phyloP scores from a whole-genome alignment of 495 filamentous ascomycete genomes.

The Penicillium psychrofluorescens region DNA sequence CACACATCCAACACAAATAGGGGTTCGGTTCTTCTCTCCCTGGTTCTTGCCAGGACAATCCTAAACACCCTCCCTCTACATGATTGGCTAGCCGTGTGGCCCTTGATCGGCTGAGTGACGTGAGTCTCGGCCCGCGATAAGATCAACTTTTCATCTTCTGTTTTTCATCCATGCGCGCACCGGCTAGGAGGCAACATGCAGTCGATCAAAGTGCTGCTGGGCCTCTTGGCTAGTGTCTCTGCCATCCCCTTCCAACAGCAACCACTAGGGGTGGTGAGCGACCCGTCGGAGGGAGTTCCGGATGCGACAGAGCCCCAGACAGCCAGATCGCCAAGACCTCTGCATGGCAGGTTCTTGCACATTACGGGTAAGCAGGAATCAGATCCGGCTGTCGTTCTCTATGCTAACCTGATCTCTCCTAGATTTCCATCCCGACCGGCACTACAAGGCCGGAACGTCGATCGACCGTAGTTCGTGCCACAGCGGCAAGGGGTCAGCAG shows the following conservation, averaged over 20 bases:
- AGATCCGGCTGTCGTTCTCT: background rate
- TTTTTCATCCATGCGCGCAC: too few relatives aligned
- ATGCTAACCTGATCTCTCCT: background rate
- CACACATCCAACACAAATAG: too few relatives aligned
- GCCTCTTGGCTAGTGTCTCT: constrained; percentile 8
- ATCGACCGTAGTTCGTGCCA: constrained; percentile 67
- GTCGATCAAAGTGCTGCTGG: constrained; percentile 11
- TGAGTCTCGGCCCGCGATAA: too few relatives aligned
- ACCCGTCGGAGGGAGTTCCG: background rate
- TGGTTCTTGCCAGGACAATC: too few relatives aligned
- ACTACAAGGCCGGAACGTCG: constrained; percentile 72
- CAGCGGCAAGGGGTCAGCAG: constrained; percentile 66
- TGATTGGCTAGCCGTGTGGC: too few relatives aligned
- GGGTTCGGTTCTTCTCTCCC: too few relatives aligned
- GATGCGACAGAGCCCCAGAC: background rate
- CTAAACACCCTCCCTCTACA: too few relatives aligned
- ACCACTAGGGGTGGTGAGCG: constrained; percentile 6
- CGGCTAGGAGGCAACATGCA: constrained; percentile 3
- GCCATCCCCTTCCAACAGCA: constrained; percentile 14
- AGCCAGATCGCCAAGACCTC: constrained; percentile 3
- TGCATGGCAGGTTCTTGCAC: constrained; percentile 76
- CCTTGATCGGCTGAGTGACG: too few relatives aligned
- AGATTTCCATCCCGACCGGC: constrained; percentile 88
- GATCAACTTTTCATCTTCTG: too few relatives aligned
- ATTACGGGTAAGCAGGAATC: constrained; percentile 66